Percentiles rank a stretch among this genome's conserved stretches.
Conservation (phyloP, 176 grass and related monocot species). For the Aechmea fasciata region DNA sequence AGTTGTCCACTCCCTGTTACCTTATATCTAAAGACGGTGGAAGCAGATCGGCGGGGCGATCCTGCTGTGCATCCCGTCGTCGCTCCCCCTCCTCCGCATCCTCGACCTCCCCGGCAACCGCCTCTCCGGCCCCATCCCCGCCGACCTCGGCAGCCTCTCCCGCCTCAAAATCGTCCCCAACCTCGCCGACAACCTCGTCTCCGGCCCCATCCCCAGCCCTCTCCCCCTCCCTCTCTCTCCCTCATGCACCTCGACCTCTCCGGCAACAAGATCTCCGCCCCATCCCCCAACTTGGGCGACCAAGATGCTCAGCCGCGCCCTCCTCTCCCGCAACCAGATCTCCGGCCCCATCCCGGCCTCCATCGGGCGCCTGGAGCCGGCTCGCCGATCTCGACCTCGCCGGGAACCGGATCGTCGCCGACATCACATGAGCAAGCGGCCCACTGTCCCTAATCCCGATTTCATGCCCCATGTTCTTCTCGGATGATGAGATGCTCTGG, state of each 20-base stretch:
- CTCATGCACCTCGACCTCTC: slow-evolving; percentile 89
- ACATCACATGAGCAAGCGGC: background rate
- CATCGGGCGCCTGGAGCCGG: slow-evolving; percentile 29
- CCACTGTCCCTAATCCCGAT: background rate
- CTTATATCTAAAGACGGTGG: slow-evolving; percentile 23
- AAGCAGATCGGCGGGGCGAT: slow-evolving; percentile 69
- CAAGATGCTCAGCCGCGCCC: slow-evolving; percentile 69
- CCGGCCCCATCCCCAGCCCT: slow-evolving; percentile 37
- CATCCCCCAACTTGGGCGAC: slow-evolving; percentile 42
- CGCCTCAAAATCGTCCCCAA: slow-evolving; percentile 78
- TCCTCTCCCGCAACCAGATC: slow-evolving; percentile 60
- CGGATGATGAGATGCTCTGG: background rate
- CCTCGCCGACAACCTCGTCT: slow-evolving; percentile 72
- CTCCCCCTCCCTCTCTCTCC: slow-evolving; percentile 35
- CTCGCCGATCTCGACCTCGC: slow-evolving; percentile 87
- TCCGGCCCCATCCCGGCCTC: slow-evolving; percentile 63
- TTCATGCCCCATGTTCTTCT: background rate
- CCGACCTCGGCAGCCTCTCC: slow-evolving; percentile 42
- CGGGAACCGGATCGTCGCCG: slow-evolving; percentile 35
- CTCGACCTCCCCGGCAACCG: slow-evolving; percentile 77
- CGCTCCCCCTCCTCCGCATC: slow-evolving; percentile 52
- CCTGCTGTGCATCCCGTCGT: slow-evolving; percentile 57
- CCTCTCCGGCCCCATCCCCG: slow-evolving; percentile 57
- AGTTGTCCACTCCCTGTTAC: too few relatives aligned
- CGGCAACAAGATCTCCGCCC: slow-evolving; percentile 56